These are phyloP conservation scores for Telopea speciosissima DNA, from an alignment of 177 flowering plant genomes.

Conservation along the genomic window DNA sequence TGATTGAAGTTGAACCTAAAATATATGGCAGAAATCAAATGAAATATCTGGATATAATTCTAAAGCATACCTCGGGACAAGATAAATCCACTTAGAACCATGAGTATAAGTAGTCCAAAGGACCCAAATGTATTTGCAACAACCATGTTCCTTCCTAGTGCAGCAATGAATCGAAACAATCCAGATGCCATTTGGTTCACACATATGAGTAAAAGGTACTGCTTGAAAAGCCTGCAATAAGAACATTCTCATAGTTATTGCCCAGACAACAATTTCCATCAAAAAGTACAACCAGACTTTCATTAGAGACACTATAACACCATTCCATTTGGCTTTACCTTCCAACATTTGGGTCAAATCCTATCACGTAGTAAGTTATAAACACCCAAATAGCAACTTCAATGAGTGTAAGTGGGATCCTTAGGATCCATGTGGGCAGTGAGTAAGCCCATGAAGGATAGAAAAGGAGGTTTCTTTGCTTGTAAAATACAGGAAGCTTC, in stretches of 20 bases:
- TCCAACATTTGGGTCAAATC: conserved; percentile 38
- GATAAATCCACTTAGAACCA: conserved; percentile 29
- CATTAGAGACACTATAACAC: background rate
- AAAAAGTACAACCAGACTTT: background rate
- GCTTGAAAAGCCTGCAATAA: conserved; percentile 25
- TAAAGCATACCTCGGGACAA: conserved; percentile 24
- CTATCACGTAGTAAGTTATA: conserved; percentile 42
- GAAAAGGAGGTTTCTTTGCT: conserved; percentile 41
- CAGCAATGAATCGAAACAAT: conserved; percentile 32
- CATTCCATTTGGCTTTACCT: conserved; percentile 22
- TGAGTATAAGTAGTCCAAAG: conserved; percentile 18
- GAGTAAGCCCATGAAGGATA: conserved; percentile 51
- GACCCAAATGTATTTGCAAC: conserved; percentile 24
- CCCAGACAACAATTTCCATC: background rate
- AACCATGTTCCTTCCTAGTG: conserved; percentile 22
- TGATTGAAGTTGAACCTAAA: too few species aligned
- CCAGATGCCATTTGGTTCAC: conserved; percentile 28
- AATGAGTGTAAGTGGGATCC: conserved; percentile 40
- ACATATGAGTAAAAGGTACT: conserved; percentile 20
- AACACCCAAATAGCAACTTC: conserved; percentile 43
- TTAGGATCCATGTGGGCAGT: conserved; percentile 32
- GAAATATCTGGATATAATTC: background rate
- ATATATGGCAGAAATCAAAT: background rate
- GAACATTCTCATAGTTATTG: background rate
- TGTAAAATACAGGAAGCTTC: conserved; percentile 45